These are phyloP conservation scores for grape (Vitis vinifera) DNA, from an alignment of 164 flowering plant genomes.

Conservation along the genomic window ASM3070453v1 NC_081817.1:26880001-26880500, in stretches of 20 bases:
- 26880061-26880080: conserved; percentile 37
- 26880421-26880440: too few species aligned
- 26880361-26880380: too few species aligned
- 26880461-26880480: too few species aligned
- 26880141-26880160: conserved; percentile 32
- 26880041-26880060: conserved; percentile 40
- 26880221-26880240: conserved; percentile 57
- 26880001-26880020: neutral
- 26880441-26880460: too few species aligned
- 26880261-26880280: neutral
- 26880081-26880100: conserved; percentile 22
- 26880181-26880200: conserved; percentile 42
- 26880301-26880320: too few species aligned
- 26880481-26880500: too few species aligned
- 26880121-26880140: conserved; percentile 25
- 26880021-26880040: conserved; percentile 36
- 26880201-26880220: conserved; percentile 70
- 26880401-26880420: too few species aligned
- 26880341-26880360: too few species aligned
- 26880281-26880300: neutral
- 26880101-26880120: conserved; percentile 9
- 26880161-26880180: conserved; percentile 63
- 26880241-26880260: neutral
- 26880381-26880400: too few species aligned
- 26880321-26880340: too few species aligned